Conservation (phyloP, 257 asterid species). For the Nicotiana undulata region DNA sequence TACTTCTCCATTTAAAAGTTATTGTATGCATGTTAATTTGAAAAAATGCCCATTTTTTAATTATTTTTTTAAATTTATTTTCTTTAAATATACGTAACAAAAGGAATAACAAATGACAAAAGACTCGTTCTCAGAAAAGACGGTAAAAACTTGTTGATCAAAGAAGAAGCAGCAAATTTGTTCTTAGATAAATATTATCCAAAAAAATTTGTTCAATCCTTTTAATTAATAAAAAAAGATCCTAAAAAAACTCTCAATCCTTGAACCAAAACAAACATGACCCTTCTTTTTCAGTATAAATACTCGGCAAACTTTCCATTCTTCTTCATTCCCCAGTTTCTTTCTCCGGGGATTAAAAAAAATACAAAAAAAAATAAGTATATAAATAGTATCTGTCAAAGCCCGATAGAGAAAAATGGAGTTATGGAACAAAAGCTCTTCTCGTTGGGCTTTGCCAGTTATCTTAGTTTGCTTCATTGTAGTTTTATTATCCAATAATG, state of each 20-base stretch:
- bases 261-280: background rate
- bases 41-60: too few relatives aligned
- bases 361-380: too few relatives aligned
- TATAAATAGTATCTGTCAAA: background rate
- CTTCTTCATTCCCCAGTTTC: background rate
- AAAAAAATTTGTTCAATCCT: background rate
- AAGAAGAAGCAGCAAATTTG: background rate
- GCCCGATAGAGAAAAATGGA: background rate
- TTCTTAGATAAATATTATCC: background rate
- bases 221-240: background rate
- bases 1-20: too few relatives aligned
- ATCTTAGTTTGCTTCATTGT: background rate
- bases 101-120: background rate
- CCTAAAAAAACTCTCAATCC: background rate
- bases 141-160: background rate
- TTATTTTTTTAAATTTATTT: too few relatives aligned
- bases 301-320: background rate
- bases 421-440: background rate
- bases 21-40: too few relatives aligned
- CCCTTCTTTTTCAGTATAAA: background rate
- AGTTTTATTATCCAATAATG: background rate
- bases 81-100: too few relatives aligned
- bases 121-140: background rate
- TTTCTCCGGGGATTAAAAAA: background rate
- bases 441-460: slow-evolving; percentile 4